Evolutionary conservation across 768 basidiomycete genomes (phyloP), one percentile per base, ranked within the genome.

Genomic region (Galerina marginata): DNA sequence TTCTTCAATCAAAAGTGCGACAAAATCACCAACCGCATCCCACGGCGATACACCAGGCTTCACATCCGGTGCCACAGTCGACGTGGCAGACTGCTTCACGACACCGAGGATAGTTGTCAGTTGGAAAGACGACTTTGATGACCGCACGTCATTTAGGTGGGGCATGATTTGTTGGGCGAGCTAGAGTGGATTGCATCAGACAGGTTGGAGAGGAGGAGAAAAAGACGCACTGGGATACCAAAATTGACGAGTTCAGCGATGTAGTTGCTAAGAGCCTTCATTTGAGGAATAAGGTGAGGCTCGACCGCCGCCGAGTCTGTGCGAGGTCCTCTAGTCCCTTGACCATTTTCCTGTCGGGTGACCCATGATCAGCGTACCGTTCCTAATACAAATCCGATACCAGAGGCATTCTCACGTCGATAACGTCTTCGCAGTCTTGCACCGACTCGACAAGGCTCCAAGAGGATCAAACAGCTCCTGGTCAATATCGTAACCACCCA

Each of bases 161-260:
- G 88, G 89, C 78, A 92, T 91, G 38, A 94, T 90, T 88, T n/a
- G 83, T 81, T 96, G 94, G 0, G 96, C 95, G 48, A 98, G 85
- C 93, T 96, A 16, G 20, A 16, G 36, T 29, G 29, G 4, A 29
- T 16, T 16, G 29, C 6, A 29, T 10, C 10, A 14, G 29, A 37
- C n/a, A 15, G 20, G 14, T 14, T 40, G 5, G 20, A 6, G 26
- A 51, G 39, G 37, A 16, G 20, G 20, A 15, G 26, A 36, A 7
- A 45, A 49, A 23, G 15, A 71, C 88, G 56, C 61, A 93, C 94
- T 54, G 92, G 90, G 56, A 97, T 92, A 70, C 93, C 93, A 71
- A 96, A 93, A 74, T 96, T 93, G 64, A 95, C 89, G 9, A 95
- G 83, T 61, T 92, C 91, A 1, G 89, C 86, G 1, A 93, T 87